Evolutionary conservation across 73 alveolate genomes (phyloP).

Genomic region (Diophrys appendiculata): DNA sequence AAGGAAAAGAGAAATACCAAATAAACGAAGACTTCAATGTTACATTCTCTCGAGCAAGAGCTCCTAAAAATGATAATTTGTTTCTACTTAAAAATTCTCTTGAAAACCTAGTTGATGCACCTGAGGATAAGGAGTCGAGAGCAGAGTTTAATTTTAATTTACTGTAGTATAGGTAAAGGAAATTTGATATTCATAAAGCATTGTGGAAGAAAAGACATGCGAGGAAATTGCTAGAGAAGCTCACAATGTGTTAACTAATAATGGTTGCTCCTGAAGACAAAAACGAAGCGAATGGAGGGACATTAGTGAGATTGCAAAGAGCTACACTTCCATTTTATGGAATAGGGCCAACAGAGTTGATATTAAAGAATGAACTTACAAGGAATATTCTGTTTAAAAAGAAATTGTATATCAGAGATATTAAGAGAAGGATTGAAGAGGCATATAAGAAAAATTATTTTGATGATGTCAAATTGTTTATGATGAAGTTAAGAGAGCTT

Average conservation of each 20-base stretch:
- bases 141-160: slow-evolving; percentile 1
- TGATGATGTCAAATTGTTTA: background rate
- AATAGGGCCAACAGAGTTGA: background rate
- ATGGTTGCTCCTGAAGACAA: slow-evolving; percentile 2
- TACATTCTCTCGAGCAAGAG: background rate
- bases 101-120: background rate
- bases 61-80: background rate
- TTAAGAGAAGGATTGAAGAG: background rate
- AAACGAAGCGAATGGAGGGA: background rate
- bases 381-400: background rate
- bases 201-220: background rate
- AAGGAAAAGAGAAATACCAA: too few relatives aligned
- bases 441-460: background rate
- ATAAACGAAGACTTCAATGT: background rate
- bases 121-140: background rate
- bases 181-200: background rate
- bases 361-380: background rate
- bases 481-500: background rate
- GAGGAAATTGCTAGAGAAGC: background rate
- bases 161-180: background rate
- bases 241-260: background rate
- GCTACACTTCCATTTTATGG: slow-evolving; percentile 8
- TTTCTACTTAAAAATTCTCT: slow-evolving; percentile 4
- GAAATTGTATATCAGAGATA: background rate
- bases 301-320: background rate